Evolutionary conservation across 192 early-diverging fungal species (phyloP).

Genomic region (Entophlyctis luteolus): DNA sequence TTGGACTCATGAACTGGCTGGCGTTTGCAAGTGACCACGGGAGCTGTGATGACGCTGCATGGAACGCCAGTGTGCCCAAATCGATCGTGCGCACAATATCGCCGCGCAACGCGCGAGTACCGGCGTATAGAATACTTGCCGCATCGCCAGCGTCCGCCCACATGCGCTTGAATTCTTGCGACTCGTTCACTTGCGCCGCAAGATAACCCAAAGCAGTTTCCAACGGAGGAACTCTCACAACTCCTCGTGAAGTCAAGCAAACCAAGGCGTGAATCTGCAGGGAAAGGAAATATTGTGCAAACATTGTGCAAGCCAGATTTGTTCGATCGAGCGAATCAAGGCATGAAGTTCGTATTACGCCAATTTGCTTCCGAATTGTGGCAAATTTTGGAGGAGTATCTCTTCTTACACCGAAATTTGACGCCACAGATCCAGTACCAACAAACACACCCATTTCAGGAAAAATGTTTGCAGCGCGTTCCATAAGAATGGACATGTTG

Average conservation of each 20-base stretch:
- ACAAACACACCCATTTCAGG: conserved; percentile 45
- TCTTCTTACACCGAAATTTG: not conserved
- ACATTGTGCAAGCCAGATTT: conserved; percentile 50
- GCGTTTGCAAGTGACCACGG: too few relatives aligned
- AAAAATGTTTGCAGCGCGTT: conserved; percentile 43
- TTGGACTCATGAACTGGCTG: too few relatives aligned
- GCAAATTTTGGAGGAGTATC: not conserved
- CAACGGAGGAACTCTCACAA: too few relatives aligned
- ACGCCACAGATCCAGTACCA: conserved; percentile 46
- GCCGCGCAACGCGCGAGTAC: conserved; percentile 51
- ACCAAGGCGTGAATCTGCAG: conserved; percentile 44
- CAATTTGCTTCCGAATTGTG: conserved; percentile 40
- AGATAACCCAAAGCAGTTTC: too few relatives aligned
- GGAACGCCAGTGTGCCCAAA: too few relatives aligned
- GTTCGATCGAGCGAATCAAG: conserved; percentile 56
- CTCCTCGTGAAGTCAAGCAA: too few relatives aligned
- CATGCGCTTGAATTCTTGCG: conserved; percentile 36
- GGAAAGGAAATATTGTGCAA: conserved; percentile 47
- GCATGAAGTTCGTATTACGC: conserved; percentile 46
- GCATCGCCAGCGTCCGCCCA: conserved; percentile 58
- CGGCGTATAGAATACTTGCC: conserved; percentile 52
- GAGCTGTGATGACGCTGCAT: too few relatives aligned
- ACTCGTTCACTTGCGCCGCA: not conserved
- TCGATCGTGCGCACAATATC: conserved; percentile 39
- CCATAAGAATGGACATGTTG: conserved; percentile 49